Conservation (phyloP, 78 protist species). For the Dictyostelium capitatum region DNA sequence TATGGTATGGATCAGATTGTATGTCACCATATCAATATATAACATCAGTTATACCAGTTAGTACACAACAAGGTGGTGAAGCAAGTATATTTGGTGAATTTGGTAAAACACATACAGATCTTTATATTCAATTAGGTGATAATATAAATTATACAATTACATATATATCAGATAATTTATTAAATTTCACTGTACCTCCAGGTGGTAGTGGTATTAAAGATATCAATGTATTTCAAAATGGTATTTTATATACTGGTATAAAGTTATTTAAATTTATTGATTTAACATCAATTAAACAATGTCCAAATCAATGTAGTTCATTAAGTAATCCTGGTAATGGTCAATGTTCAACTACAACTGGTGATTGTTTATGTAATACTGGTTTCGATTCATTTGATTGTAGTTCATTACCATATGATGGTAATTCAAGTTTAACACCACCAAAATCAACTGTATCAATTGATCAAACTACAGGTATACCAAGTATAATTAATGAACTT, state of each 20-base stretch:
- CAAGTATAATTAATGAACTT: background rate
- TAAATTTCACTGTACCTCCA: background rate
- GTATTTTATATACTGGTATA: background rate
- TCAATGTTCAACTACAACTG: background rate
- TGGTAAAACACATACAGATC: background rate
- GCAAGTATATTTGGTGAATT: background rate
- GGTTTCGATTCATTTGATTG: background rate
- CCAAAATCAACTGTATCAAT: background rate
- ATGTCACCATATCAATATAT: background rate
- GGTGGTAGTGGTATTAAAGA: background rate
- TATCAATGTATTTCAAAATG: background rate
- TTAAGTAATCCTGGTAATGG: background rate
- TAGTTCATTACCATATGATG: background rate
- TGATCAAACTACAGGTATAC: background rate
- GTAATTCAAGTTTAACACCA: no score
- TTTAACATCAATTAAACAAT: background rate
- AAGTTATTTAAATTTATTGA: background rate
- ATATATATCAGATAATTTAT: background rate
- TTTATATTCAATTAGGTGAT: background rate
- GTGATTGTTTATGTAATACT: background rate
- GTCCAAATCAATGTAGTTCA: background rate
- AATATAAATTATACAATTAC: background rate
- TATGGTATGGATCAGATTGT: no score
- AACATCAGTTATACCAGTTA: background rate
- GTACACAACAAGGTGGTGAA: background rate